Evolutionary conservation across 2,329 filamentous ascomycete species (phyloP).

Genomic region (Cladophialophora psammophila): DNA sequence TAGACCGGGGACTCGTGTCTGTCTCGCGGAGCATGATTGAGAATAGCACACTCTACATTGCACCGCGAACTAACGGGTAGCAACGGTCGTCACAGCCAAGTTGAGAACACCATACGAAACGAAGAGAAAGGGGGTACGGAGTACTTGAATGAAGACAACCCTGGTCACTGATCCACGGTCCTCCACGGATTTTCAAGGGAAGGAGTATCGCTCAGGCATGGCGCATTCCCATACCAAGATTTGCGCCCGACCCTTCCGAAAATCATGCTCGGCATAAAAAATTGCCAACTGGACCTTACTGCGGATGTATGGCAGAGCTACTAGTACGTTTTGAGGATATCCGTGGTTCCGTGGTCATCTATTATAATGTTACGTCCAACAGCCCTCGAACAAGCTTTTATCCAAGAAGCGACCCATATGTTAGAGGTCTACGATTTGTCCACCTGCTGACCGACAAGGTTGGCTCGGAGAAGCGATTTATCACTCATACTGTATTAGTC

Average conservation of each 20-base stretch:
- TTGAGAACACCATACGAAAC: neutral
- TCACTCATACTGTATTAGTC: neutral
- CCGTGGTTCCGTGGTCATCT: neutral
- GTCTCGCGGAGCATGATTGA: neutral
- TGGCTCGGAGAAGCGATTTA: neutral
- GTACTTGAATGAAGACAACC: neutral
- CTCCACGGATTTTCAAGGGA: neutral
- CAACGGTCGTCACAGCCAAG: neutral
- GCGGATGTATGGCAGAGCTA: neutral
- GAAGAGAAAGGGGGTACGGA: neutral
- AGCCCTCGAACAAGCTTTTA: conserved; percentile 17
- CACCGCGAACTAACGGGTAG: neutral
- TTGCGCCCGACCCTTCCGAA: conserved; percentile 9
- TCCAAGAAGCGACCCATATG: conserved; percentile 8
- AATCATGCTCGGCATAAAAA: neutral
- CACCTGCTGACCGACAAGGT: conserved; percentile 4
- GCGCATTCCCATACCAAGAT: neutral
- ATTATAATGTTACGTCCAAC: conserved; percentile 9
- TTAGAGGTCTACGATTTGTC: conserved; percentile 10
- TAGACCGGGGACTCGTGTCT: neutral
- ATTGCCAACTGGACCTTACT: conserved; percentile 1
- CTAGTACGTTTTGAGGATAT: conserved; percentile 13
- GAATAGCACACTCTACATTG: neutral
- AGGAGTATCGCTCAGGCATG: neutral
- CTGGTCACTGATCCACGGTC: neutral